Conservation (phyloP, 495 filamentous ascomycete species). For the Aspergillus homomorphus region DNA sequence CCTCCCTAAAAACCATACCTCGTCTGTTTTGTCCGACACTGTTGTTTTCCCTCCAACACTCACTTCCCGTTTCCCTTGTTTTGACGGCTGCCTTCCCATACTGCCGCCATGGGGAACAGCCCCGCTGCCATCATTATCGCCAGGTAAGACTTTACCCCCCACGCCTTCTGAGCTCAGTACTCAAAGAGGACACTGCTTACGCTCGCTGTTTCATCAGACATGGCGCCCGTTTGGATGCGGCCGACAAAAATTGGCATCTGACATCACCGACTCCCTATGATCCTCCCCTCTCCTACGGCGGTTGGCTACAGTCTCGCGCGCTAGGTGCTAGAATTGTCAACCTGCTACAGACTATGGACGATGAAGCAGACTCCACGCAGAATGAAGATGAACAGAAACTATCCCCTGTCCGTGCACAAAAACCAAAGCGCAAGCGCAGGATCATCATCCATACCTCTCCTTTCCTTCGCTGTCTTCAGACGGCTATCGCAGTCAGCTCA, state of each 20-base stretch:
- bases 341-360: conserved; percentile 54
- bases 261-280: conserved; percentile 95
- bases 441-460: conserved; percentile 89
- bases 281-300: conserved; percentile 89
- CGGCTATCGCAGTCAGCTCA: conserved; percentile 82
- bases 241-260: conserved; percentile 92
- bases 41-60: neutral
- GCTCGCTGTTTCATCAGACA: conserved; percentile 55
- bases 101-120: conserved; percentile 48
- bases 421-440: conserved; percentile 35
- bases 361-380: conserved; percentile 21
- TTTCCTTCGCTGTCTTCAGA: conserved; percentile 90
- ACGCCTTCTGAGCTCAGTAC: neutral
- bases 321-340: conserved; percentile 76
- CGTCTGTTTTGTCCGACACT: neutral
- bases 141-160: conserved; percentile 52
- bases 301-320: conserved; percentile 80
- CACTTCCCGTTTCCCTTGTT: neutral
- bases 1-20: neutral
- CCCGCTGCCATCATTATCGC: conserved; percentile 76
- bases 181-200: conserved; percentile 6
- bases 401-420: conserved; percentile 16
- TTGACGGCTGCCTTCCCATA: neutral
- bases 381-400: conserved; percentile 13
- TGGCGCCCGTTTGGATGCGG: conserved; percentile 86